Percentiles rank a stretch among this genome's conserved stretches.
phyloP scores from a whole-genome alignment of 2,329 filamentous ascomycete genomes.

The Sclerotinia minor region DNA sequence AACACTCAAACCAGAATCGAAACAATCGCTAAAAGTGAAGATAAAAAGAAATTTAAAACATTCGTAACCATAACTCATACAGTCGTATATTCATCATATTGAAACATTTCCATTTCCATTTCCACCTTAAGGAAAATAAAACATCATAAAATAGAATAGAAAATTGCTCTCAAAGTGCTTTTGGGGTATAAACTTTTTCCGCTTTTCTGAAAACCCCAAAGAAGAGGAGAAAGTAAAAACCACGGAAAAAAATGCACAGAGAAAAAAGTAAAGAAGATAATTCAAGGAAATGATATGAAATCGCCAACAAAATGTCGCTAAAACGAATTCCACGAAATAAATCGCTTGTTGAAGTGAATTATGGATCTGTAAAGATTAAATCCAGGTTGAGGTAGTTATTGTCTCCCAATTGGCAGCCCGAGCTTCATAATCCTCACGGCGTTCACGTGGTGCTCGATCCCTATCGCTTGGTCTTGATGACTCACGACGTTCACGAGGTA shows the following conservation, averaged over 20 bases:
- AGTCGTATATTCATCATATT: slow-evolving; percentile 39
- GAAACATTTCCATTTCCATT: slow-evolving; percentile 31
- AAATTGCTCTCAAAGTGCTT: slow-evolving; percentile 28
- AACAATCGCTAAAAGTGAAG: slow-evolving; percentile 16
- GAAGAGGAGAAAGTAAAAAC: slow-evolving; percentile 33
- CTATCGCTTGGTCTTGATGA: slow-evolving; percentile 21
- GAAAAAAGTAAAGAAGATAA: slow-evolving; percentile 28
- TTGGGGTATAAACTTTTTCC: slow-evolving; percentile 37
- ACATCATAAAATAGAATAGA: background rate
- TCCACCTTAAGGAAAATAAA: slow-evolving; percentile 24
- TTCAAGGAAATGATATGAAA: slow-evolving; percentile 29
- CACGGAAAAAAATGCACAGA: slow-evolving; percentile 33
- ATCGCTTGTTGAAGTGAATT: slow-evolving; percentile 32
- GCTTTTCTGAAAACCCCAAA: slow-evolving; percentile 33
- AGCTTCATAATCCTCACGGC: slow-evolving; percentile 22
- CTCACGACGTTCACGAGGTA: slow-evolving; percentile 22
- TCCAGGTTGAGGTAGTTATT: slow-evolving; percentile 7
- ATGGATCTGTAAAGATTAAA: slow-evolving; percentile 23
- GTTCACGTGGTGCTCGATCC: slow-evolving; percentile 20
- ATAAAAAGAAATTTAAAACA: slow-evolving; percentile 32
- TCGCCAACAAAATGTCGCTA: slow-evolving; percentile 31
- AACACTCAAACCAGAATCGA: slow-evolving; percentile 13
- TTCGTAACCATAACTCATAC: slow-evolving; percentile 38
- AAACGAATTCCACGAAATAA: slow-evolving; percentile 28
- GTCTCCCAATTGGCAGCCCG: slow-evolving; percentile 3